Base-by-base conservation (phyloP, 345 rosid genomes). In the Hypericum androsaemum region DNA sequence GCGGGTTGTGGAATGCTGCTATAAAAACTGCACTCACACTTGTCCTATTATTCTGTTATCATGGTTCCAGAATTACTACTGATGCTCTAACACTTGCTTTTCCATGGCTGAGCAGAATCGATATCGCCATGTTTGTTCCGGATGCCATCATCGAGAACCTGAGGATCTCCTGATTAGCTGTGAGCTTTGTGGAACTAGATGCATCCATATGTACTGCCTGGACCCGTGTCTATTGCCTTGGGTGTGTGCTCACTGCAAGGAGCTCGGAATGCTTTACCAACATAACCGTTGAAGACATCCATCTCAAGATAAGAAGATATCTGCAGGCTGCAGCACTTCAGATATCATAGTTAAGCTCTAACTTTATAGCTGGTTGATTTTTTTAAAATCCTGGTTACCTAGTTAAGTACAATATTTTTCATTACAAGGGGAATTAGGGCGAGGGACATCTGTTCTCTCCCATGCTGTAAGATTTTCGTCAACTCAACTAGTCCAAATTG, bases 181-280 rank as follows among this genome's bases (percentile, higher is more conserved):
- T 54, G 78, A 83, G 48, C 54, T 75, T 11, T 92, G 98, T 74
- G 75, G 65, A 46, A 59, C 61, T 50, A 71, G 76, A 47, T 70
- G 79, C 50, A 80, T 92, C 14, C 94, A 88, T 71, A 65, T 76
- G 15, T 83, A 88, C 70, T 88, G 95, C 57, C 74, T 92, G 55
- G 96, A 92, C 67, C 95, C 96, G 59, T 80, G 73, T 37, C 40
- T 84, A 56, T 52, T 73, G 40, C 95, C 96, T 42, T 92, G 98
- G 96, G 83, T 80, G 6, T 92, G 96, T 74, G 63, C 47, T 52
- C 95, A 78, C 55, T 92, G 96, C 83, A 81, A 39, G 66, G 95
- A 81, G 64, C 82, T 85, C 12, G 84, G 67, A 54, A 74, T 57
- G 77, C 78, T 78, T 41, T 75, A 73, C 73, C 75, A 65, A 8